Base-by-base conservation (phyloP, 139 green algal species). In the Nannochloris sp. region DNA sequence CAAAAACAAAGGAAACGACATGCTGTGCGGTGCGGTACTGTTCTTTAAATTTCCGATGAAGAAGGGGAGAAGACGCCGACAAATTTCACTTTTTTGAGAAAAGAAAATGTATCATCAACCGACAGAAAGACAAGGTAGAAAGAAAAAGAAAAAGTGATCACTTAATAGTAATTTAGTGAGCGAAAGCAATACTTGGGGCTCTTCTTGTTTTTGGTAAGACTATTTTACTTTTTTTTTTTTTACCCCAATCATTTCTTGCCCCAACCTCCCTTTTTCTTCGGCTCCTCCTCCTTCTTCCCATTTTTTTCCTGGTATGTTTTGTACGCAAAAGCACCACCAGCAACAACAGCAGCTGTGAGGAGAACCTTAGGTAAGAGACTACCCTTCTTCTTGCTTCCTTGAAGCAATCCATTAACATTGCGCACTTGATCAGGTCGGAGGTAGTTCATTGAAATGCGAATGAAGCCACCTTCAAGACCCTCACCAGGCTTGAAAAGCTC, bases 401-500 rank as follows among this genome's bases (percentile, higher is more conserved):
- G 23, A 57, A 29, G 27, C 12, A 12, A 38, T 10, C 23, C 6
- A 29, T 48, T 31, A n/a, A 45, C 42, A 2, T 66, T 69, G 6
- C 67, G 10, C 9, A 74, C 57, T 32, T 77, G 70, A 54, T 77
- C 70, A 6, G 70, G 62, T 54, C 42, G 38, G 38, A 77, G 46
- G 57, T 61, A 90, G 60, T 87, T 82, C 70, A 95, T 87, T 57
- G 68, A 70, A 30, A 95, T 77, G n/a, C 87, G 68, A 63, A 94
- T 91, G 74, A 87, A 93, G 31, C 89, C 89, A 12, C 87, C 89
- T 47, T 90, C 87, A 0, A 77, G 79, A 56, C 84, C 85, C 27
- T 71, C 71, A 30, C 78, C 54, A 13, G 86, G 88, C 75, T 94
- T 95, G 77, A 95, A 95, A 54, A 96, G 70, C 76, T 96, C 89